These are phyloP conservation scores for Aristolochia contorta DNA, from an alignment of 164 flowering plant genomes.

Conservation along the genomic window DNA sequence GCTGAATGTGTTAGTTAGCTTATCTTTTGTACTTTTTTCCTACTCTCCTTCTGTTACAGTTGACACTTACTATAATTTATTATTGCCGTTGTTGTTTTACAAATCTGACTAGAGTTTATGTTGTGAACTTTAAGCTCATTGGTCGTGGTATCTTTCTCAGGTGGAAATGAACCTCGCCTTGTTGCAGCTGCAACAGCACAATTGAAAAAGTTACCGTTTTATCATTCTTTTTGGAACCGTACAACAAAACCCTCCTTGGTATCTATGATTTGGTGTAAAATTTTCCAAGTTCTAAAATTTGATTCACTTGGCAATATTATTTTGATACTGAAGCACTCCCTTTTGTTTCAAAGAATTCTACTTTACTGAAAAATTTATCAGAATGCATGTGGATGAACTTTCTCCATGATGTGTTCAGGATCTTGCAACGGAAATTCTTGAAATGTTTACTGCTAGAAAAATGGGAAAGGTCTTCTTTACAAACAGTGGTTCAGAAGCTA, in stretches of 20 bases:
- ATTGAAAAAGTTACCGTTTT: conserved; percentile 77
- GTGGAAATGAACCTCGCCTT: conserved; percentile 92
- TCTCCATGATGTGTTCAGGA: conserved; percentile 33
- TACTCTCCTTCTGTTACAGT: too few species aligned
- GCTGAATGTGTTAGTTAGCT: too few species aligned
- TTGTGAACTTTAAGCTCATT: too few species aligned
- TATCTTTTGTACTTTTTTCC: too few species aligned
- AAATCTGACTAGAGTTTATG: too few species aligned
- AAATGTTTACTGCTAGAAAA: conserved; percentile 64
- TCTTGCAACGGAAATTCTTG: conserved; percentile 75
- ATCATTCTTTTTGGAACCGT: conserved; percentile 97
- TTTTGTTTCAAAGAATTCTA: neutral
- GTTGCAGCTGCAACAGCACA: conserved; percentile 82
- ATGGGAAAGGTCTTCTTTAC: conserved; percentile 90
- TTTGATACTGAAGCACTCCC: too few species aligned
- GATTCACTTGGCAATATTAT: neutral
- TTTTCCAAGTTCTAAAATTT: too few species aligned
- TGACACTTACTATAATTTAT: too few species aligned
- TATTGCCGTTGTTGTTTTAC: too few species aligned
- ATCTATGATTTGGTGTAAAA: conserved; percentile 6
- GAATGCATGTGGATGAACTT: neutral
- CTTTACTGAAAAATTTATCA: too few species aligned
- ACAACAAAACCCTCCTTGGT: conserved; percentile 97
- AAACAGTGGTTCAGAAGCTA: conserved; percentile 98
- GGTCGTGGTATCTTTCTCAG: conserved; percentile 25